Percentiles rank a stretch among this genome's conserved stretches.
phyloP scores from a whole-genome alignment of 345 rosid genomes.

The Mallotus nudiflorus region DNA sequence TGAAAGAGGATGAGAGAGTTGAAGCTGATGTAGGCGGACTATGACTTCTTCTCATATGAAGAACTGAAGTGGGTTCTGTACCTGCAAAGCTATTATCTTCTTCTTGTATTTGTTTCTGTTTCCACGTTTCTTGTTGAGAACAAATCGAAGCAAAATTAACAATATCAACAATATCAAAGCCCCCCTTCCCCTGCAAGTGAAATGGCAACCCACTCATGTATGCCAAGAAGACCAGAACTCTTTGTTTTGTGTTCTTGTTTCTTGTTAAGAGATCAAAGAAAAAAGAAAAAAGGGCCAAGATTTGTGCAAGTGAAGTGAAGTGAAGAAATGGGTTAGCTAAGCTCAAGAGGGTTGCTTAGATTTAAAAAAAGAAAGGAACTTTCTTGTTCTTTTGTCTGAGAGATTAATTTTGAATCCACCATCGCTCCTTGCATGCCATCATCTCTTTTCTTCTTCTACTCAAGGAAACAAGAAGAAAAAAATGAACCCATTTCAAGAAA shows the following conservation, averaged over 20 bases:
- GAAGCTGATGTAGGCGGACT: slow-evolving; percentile 68
- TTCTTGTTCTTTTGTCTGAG: slow-evolving; percentile 13
- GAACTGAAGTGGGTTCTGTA: slow-evolving; percentile 41
- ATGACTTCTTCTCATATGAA: slow-evolving; percentile 61
- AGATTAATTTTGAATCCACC: slow-evolving; percentile 9
- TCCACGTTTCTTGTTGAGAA: slow-evolving; percentile 36
- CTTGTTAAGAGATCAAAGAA: slow-evolving; percentile 14
- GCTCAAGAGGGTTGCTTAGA: slow-evolving; percentile 16
- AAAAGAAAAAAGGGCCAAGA: neutral
- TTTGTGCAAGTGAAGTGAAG: slow-evolving; percentile 3
- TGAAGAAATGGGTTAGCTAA: neutral
- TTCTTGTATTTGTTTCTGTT: slow-evolving; percentile 18
- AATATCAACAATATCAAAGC: slow-evolving; percentile 34
- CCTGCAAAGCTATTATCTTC: slow-evolving; percentile 27
- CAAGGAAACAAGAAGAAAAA: neutral
- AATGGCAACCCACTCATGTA: slow-evolving; percentile 36
- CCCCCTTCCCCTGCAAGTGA: slow-evolving; percentile 40
- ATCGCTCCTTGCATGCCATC: slow-evolving; percentile 32
- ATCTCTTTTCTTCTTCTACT: slow-evolving; percentile 17
- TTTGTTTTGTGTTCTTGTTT: neutral
- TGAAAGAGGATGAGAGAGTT: slow-evolving; percentile 62
- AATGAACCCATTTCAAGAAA: slow-evolving; percentile 30
- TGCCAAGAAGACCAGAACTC: slow-evolving; percentile 6
- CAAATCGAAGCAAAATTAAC: slow-evolving; percentile 41
- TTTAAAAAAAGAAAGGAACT: slow-evolving; percentile 12